Percentiles rank a stretch among this genome's conserved stretches.
These are phyloP conservation scores for Daedalea quercina DNA, from an alignment of 768 basidiomycete species.

Conservation along the genomic window DNA sequence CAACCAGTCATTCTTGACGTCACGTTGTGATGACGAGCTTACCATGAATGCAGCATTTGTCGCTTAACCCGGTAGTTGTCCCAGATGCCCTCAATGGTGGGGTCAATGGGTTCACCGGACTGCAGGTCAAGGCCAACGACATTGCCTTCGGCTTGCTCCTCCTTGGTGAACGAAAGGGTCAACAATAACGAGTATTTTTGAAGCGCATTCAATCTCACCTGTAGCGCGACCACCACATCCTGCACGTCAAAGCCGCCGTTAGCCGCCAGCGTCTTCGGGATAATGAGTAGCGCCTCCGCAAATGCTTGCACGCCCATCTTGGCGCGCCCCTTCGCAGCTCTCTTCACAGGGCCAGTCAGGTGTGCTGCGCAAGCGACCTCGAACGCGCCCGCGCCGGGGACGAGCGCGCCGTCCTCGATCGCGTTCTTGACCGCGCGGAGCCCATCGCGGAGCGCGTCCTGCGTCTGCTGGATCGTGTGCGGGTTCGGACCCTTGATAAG, in stretches of 20 bases:
- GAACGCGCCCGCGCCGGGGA: conserved; percentile 98
- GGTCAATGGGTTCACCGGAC: conserved; percentile 95
- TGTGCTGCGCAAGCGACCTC: conserved; percentile 89
- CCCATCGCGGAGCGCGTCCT: conserved; percentile 97
- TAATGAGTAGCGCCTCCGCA: conserved; percentile 88
- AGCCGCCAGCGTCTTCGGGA: conserved; percentile 93
- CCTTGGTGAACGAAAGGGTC: conserved; percentile 33
- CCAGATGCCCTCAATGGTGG: conserved; percentile 94
- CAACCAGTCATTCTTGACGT: conserved; percentile 21
- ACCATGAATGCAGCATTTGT: conserved; percentile 98
- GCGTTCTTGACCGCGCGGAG: conserved; percentile 95
- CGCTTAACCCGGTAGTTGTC: conserved; percentile 98
- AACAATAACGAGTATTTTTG: too few relatives aligned
- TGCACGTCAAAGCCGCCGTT: conserved; percentile 98
- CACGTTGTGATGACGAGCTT: conserved; percentile 22
- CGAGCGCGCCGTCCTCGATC: conserved; percentile 79
- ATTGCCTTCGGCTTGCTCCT: conserved; percentile 93
- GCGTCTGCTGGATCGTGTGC: conserved; percentile 93
- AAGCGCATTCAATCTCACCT: conserved; percentile 38
- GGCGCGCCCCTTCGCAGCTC: conserved; percentile 83
- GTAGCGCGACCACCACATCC: conserved; percentile 86
- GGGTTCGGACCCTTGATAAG: conserved; percentile 97
- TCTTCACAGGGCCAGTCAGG: conserved; percentile 73
- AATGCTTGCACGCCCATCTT: conserved; percentile 98
- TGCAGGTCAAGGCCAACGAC: conserved; percentile 86